Percentiles rank a stretch among this genome's conserved stretches.
These are phyloP conservation scores for Secale cereale DNA, from an alignment of 176 grass and related monocot genomes.

Conservation along the genomic window DNA sequence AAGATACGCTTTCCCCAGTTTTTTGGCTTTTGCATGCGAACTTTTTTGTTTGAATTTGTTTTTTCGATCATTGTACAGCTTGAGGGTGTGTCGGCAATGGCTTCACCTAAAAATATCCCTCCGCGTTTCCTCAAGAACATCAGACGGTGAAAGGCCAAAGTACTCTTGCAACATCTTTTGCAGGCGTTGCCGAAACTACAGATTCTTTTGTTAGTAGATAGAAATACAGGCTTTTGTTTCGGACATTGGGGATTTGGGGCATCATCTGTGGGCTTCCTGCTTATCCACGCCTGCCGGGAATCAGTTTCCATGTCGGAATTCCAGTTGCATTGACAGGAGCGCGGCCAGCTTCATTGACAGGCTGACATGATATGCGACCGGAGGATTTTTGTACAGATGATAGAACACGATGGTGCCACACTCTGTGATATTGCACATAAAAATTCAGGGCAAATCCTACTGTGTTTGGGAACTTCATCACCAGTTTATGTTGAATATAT, in stretches of 20 bases:
- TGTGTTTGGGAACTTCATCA: neutral
- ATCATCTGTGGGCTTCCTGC: neutral
- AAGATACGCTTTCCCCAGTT: neutral
- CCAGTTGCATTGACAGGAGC: neutral
- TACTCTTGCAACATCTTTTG: neutral
- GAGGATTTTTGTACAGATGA: neutral
- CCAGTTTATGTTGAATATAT: neutral
- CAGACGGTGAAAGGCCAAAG: neutral
- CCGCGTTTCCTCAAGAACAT: slow-evolving; percentile 9
- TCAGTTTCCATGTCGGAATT: neutral
- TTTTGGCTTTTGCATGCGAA: neutral
- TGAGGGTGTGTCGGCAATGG: slow-evolving; percentile 11
- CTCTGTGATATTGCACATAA: neutral
- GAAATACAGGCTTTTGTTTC: neutral
- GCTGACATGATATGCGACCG: neutral
- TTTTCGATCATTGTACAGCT: slow-evolving; percentile 24
- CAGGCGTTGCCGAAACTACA: neutral
- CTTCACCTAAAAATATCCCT: neutral
- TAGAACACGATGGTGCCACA: neutral
- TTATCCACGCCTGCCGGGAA: neutral
- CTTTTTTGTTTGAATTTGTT: neutral
- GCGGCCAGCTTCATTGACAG: neutral
- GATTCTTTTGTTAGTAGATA: neutral
- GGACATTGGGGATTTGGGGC: neutral
- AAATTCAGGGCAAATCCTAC: neutral